Base-by-base conservation (phyloP, 306 rosid genomes). In the Mimosa pudica region DNA sequence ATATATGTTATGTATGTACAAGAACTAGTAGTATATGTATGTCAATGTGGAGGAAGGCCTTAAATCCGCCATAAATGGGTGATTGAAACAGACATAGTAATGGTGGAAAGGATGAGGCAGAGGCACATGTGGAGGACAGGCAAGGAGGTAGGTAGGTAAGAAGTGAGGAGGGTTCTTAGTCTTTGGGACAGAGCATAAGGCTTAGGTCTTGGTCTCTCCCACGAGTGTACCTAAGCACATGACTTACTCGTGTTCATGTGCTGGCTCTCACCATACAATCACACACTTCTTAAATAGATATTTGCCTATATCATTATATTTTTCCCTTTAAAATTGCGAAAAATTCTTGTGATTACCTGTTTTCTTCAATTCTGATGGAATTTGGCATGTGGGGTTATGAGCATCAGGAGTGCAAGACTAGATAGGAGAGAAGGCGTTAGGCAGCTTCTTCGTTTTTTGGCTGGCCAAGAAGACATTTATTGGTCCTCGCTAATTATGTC, bases 191-290 rank as follows among this genome's bases (percentile, higher is more conserved):
- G 54, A 52, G 54, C 38, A 7, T 18, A n/a, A 6, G 13, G 6
- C 71, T 16, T 68, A 44, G 72, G 51, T 42, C 52, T 16, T 42
- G 33, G 77, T 75, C 76, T 82, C 78, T 30, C 38, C 66, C 86
- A 60, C 83, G 58, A 74, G 77, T 84, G 79, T 84, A 82, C 91
- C 89, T 76, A 86, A 82, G 90, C 95, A 91, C 91, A 93, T 93
- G 98, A 89, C 74, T 73, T 6, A 52, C 91, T 81, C 83, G 85
- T 84, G 87, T 84, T 84, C 80, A 75, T 85, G 74, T 84, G 90
- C 91, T 91, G 92, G 84, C 86, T 80, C 48, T 85, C 90, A 88
- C 87, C 63, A 65, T 71, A 33, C 70, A 71, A 81, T 79, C 80
- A 78, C 77, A 79, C 76, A 17, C 61, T 17, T 63, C 17, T 38